Evolutionary conservation across 805 yeast species (phyloP).

Genomic region (Debaryomyces maramus): DNA sequence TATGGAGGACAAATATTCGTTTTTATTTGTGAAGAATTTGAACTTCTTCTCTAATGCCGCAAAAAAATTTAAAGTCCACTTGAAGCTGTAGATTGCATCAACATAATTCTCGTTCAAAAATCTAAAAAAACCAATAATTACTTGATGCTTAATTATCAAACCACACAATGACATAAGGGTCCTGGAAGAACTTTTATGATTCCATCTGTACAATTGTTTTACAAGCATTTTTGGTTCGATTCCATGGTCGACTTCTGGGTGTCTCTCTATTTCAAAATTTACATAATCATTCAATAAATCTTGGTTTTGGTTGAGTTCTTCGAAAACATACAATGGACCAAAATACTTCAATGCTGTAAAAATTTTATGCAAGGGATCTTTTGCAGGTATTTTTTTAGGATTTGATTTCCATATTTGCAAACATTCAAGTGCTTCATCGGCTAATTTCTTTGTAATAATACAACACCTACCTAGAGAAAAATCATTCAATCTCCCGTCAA

Average conservation of each 20-base stretch:
- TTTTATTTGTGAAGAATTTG: constrained; percentile 7
- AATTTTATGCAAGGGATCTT: constrained; percentile 9
- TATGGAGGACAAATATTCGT: constrained; percentile 13
- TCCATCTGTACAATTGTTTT: constrained; percentile 10
- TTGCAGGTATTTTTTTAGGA: neutral
- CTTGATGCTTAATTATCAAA: constrained; percentile 15
- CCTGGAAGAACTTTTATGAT: neutral
- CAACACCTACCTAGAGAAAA: constrained; percentile 20
- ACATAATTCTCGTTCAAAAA: constrained; percentile 15
- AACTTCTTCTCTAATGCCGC: constrained; percentile 6
- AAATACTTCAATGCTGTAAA: constrained; percentile 12
- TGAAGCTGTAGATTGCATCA: constrained; percentile 15
- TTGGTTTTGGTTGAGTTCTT: constrained; percentile 7
- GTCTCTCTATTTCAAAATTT: constrained; percentile 7
- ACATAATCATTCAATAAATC: constrained; percentile 8
- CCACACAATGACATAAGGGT: constrained; percentile 6
- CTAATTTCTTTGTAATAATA: constrained; percentile 8
- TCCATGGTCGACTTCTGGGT: constrained; percentile 18
- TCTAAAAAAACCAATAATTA: constrained; percentile 19
- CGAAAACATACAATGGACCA: constrained; percentile 17
- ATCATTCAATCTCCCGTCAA: constrained; percentile 15
- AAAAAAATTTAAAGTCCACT: constrained; percentile 20
- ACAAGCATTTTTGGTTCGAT: constrained; percentile 11
- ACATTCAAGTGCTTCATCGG: constrained; percentile 1
- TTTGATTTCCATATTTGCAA: constrained; percentile 1